Evolutionary conservation across 1,284 basidiomycete genomes (phyloP).

Genomic region (Wolfiporia cocos): DNA sequence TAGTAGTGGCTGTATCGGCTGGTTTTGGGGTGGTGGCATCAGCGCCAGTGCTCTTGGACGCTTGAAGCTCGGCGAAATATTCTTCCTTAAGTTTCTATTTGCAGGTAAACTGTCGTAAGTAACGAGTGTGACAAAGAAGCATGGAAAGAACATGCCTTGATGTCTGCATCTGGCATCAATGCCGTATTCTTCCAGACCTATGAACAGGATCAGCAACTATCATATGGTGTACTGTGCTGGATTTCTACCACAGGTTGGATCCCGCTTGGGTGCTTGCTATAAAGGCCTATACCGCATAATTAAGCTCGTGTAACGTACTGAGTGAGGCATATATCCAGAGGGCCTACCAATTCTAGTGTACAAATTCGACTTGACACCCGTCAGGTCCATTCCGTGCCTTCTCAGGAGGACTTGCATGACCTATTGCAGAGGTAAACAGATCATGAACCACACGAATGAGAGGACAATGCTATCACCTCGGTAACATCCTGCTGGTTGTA

Average conservation of each 20-base stretch:
- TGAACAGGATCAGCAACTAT: not conserved
- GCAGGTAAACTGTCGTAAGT: not conserved
- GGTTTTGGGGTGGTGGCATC: too few species aligned
- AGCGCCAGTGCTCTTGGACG: slow-evolving; percentile 25
- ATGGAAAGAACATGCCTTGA: slow-evolving; percentile 36
- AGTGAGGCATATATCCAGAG: not conserved
- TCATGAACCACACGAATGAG: not conserved
- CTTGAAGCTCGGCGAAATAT: slow-evolving; percentile 40
- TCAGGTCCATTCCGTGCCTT: slow-evolving; percentile 56
- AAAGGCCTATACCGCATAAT: slow-evolving; percentile 39
- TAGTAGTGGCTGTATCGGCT: slow-evolving; percentile 20
- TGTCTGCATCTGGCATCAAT: slow-evolving; percentile 51
- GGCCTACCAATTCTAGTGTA: slow-evolving; percentile 53
- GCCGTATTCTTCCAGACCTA: slow-evolving; percentile 64
- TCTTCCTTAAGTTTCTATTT: slow-evolving; percentile 52
- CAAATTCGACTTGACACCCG: slow-evolving; percentile 64
- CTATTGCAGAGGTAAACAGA: slow-evolving; percentile 25
- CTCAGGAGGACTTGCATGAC: slow-evolving; percentile 61
- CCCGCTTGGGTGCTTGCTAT: slow-evolving; percentile 70
- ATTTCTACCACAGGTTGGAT: slow-evolving; percentile 55
- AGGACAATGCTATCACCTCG: slow-evolving; percentile 32
- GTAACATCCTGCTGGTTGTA: slow-evolving; percentile 55
- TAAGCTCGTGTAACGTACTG: not conserved
- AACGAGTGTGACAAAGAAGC: not conserved
- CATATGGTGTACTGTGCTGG: not conserved